Evolutionary conservation across 2,329 filamentous ascomycete species (phyloP).

Genomic region (Zasmidium angulare): DNA sequence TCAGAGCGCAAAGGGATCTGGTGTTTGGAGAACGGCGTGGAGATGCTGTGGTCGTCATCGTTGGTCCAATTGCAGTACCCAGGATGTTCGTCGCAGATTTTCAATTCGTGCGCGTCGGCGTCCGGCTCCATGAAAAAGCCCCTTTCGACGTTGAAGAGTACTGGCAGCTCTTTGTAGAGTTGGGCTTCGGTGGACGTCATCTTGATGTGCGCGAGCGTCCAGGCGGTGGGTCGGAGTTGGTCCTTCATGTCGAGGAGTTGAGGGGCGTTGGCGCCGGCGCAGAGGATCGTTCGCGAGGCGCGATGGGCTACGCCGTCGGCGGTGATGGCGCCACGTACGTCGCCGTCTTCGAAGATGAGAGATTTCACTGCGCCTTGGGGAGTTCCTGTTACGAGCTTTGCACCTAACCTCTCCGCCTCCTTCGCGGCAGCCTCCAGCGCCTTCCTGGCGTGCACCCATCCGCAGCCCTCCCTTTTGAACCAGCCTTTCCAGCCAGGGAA

Average conservation of each 20-base stretch:
- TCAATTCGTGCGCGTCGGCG: constrained; percentile 47
- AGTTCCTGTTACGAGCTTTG: constrained; percentile 46
- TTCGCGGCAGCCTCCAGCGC: constrained; percentile 47
- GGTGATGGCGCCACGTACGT: constrained; percentile 46
- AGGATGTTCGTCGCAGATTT: constrained; percentile 58
- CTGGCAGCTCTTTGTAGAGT: constrained; percentile 50
- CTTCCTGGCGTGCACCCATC: constrained; percentile 56
- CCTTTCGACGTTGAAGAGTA: constrained; percentile 50
- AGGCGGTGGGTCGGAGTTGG: constrained; percentile 55
- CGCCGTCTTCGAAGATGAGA: constrained; percentile 37
- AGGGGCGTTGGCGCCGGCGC: constrained; percentile 51
- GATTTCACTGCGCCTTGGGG: constrained; percentile 40
- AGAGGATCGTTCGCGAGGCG: constrained; percentile 49
- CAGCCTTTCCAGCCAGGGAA: constrained; percentile 55
- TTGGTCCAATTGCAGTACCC: constrained; percentile 54
- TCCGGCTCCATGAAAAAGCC: constrained; percentile 54
- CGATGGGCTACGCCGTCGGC: constrained; percentile 42
- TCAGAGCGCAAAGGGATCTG: constrained; percentile 52
- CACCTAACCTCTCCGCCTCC: constrained; percentile 50
- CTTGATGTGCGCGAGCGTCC: constrained; percentile 54
- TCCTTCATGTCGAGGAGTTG: constrained; percentile 51
- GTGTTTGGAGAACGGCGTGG: constrained; percentile 45
- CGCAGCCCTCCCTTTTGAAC: constrained; percentile 46
- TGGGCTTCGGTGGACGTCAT: constrained; percentile 48
- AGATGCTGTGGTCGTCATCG: constrained; percentile 34